Evolutionary conservation across 441 rosid genomes (phyloP).

Genomic region (Breynia disticha): DNA sequence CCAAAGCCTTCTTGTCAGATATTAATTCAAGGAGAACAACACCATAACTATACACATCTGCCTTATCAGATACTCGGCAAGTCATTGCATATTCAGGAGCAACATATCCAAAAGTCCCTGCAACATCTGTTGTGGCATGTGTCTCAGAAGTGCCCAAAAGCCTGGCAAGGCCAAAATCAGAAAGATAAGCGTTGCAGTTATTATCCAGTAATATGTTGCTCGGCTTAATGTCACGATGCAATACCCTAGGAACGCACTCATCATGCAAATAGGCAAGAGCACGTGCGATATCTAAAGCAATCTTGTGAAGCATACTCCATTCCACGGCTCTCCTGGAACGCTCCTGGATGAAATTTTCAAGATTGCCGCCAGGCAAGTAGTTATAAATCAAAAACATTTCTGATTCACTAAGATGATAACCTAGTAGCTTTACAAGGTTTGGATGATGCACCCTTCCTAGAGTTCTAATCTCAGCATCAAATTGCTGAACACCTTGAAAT

Average conservation of each 20-base stretch:
- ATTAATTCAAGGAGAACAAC: conserved; percentile 48
- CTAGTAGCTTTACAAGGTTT: conserved; percentile 43
- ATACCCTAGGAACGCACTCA: conserved; percentile 39
- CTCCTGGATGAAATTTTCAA: conserved; percentile 45
- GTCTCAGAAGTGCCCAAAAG: conserved; percentile 51
- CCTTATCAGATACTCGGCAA: conserved; percentile 49
- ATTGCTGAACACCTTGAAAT: conserved; percentile 44
- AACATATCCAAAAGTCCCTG: conserved; percentile 53
- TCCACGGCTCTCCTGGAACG: conserved; percentile 30
- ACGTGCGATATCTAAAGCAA: conserved; percentile 43
- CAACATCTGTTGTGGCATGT: conserved; percentile 50
- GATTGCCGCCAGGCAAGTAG: conserved; percentile 50
- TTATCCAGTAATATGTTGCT: conserved; percentile 45
- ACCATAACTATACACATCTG: conserved; percentile 51
- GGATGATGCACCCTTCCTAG: conserved; percentile 42
- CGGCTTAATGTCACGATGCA: conserved; percentile 51
- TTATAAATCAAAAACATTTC: conserved; percentile 50
- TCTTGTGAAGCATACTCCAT: conserved; percentile 47
- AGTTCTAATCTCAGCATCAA: conserved; percentile 40
- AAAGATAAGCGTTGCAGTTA: conserved; percentile 39
- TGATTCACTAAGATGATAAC: conserved; percentile 41
- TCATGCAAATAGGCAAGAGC: conserved; percentile 48
- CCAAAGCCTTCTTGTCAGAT: conserved; percentile 47
- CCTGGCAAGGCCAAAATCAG: conserved; percentile 50
- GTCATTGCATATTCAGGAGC: conserved; percentile 60